Base-by-base conservation (phyloP, 129 eudicot species). In the Sambucus nigra region DNA sequence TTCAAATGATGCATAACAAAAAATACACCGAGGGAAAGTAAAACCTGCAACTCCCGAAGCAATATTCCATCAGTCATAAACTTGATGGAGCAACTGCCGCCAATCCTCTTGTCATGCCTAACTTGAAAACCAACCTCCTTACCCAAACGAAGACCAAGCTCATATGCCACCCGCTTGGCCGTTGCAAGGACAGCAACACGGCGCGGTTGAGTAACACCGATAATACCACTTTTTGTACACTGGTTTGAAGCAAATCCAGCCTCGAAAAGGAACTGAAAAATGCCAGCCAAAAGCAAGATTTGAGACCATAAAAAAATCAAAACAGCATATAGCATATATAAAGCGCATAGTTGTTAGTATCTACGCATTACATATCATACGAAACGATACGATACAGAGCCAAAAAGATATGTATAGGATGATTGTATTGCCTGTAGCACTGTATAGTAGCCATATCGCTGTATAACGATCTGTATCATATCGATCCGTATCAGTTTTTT, bases 11-110 rank as follows among this genome's bases (percentile, higher is more conserved):
- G 56, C 33, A 27, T 23, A 44, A 3, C 5, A 32, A 14, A 19
- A 66, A 2, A 13, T 40, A 13, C 23, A 8, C n/a, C 21, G 19
- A 52, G 49, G 41, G 14, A 50, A 51, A 41, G 18, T 24, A 25
- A 5, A 40, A 68, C 99, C 99, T 85, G 95, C 64, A 91, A 59
- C 73, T 92, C 99, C 44, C 96, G 89, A 51, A 92, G 99, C 71
- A 92, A 79, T 40, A 92, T 92, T 68, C 99, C 96, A 68, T 92
- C 99, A 39, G 99, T 92, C 99, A 92, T 92, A 61, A 92, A 82
- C 73, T 92, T 92, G 72, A 92, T 92, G 26, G 89, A 74, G 70
- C 91, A 76, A 59, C 51, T 75, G 68, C 82, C 84, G 28, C 96
- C 94, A 65, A 92, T 73, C 73, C 69, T 72, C 67, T 58, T 76